Evolutionary conservation across 345 rosid genomes (phyloP).

Genomic region (Rhodamnia argentea): DNA sequence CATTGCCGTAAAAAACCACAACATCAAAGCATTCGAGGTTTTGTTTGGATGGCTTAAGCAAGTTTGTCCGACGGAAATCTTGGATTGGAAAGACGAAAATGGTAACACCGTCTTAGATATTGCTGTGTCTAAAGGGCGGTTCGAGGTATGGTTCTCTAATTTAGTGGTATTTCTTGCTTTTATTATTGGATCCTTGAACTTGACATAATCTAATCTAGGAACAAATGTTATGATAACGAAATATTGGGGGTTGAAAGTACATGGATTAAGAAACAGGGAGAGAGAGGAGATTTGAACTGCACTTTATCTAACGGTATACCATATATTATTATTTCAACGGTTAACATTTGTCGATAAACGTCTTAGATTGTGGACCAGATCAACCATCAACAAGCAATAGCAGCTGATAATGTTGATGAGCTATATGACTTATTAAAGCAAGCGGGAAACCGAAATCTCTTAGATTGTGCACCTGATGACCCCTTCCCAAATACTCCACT

Average conservation of each 20-base stretch:
- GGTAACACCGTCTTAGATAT: neutral
- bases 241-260: neutral
- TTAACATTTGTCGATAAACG: neutral
- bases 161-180: neutral
- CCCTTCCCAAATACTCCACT: neutral
- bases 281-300: neutral
- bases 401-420: neutral
- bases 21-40: neutral
- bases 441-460: neutral
- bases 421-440: neutral
- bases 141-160: neutral
- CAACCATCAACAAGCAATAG: neutral
- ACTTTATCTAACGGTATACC: neutral
- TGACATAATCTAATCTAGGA: neutral
- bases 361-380: neutral
- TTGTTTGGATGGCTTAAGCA: neutral
- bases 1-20: neutral
- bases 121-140: neutral
- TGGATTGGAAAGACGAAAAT: neutral
- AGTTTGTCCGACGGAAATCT: fast-evolving
- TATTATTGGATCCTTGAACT: neutral
- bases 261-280: neutral
- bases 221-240: neutral
- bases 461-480: neutral
- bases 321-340: neutral